Evolutionary conservation across 2,329 filamentous ascomycete species (phyloP), one percentile per base, ranked within the genome.

Genomic region (Ramichloridium luteum): DNA sequence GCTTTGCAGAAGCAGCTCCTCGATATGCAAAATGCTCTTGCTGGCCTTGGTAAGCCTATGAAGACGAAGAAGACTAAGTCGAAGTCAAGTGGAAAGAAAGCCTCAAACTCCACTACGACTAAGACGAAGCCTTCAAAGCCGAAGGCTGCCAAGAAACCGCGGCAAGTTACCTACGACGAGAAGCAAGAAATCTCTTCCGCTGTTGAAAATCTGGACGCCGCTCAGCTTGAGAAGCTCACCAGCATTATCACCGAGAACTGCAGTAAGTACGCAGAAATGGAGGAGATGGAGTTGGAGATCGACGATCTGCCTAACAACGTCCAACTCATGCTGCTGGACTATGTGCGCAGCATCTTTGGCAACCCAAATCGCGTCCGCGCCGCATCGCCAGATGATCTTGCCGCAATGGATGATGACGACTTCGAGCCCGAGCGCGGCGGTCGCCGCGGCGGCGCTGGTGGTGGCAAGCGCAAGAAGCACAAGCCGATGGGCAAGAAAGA

Each of bases 221-320:
- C 68, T n/a, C 76, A 83, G 44, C 79, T 93, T 50, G 71, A 77
- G 30, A 74, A 75, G 44, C 84, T 88, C 1, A 82, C 94, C 17
- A 74, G 80, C 37, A 86, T 96, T 40, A 96, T 98, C 51, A 84
- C 92, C 55, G 74, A 74, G 43, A 88, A 93, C 44, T 58, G 82
- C 64, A 62, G 82, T 60, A 65, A 79, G 66, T 66, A 90, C 62
- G 53, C 59, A 18, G 56, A 66, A 48, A 63, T 67, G 42, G 70
- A 72, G 29, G 70, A 74, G 47, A 64, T 75, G 49, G 72, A 82
- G 46, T 65, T 86, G 18, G 72, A 76, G 41, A 74, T 76, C 41
- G 72, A 76, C 38, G 62, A 70, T 38, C 61, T 76, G 37, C 64
- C 63, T 20, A 60, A 65, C 25, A 58, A 67, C 23, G 66, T 69